Evolutionary conservation across 2,329 filamentous ascomycete genomes (phyloP).

Genomic region (Paracorniculantispora psalliotae): DNA sequence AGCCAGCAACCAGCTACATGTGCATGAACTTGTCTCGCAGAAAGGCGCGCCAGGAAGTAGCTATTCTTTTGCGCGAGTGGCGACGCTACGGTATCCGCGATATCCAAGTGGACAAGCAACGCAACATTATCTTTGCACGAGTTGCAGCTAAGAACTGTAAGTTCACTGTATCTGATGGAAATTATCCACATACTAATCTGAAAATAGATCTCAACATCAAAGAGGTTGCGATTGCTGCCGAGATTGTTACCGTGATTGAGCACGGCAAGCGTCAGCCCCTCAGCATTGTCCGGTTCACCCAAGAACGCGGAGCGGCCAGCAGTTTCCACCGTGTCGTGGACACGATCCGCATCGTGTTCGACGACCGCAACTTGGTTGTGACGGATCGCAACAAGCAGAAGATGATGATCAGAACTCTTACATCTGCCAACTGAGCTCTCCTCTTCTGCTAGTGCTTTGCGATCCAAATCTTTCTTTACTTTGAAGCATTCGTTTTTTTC

Average conservation of each 20-base stretch:
- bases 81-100: slow-evolving; percentile 74
- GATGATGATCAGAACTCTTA: slow-evolving; percentile 69
- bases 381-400: slow-evolving; percentile 60
- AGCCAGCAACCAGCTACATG: slow-evolving; percentile 69
- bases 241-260: slow-evolving; percentile 86
- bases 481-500: neutral
- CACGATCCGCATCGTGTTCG: slow-evolving; percentile 65
- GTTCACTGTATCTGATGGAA: slow-evolving; percentile 24
- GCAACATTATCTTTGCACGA: slow-evolving; percentile 73
- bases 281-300: slow-evolving; percentile 78
- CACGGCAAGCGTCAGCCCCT: slow-evolving; percentile 72
- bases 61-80: slow-evolving; percentile 73
- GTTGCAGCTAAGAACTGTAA: slow-evolving; percentile 75
- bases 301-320: slow-evolving; percentile 85
- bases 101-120: slow-evolving; percentile 71
- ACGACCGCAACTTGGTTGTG: slow-evolving; percentile 61
- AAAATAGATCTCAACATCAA: slow-evolving; percentile 69
- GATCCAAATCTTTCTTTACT: neutral
- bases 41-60: slow-evolving; percentile 70
- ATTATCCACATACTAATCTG: neutral
- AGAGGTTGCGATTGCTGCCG: slow-evolving; percentile 79
- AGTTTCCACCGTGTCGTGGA: slow-evolving; percentile 82
- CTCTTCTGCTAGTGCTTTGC: neutral
- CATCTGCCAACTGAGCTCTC: slow-evolving; percentile 35
- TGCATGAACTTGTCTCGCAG: slow-evolving; percentile 68